phyloP scores from a whole-genome alignment of 2,329 filamentous ascomycete genomes.

The Xylaria sp. region DNA sequence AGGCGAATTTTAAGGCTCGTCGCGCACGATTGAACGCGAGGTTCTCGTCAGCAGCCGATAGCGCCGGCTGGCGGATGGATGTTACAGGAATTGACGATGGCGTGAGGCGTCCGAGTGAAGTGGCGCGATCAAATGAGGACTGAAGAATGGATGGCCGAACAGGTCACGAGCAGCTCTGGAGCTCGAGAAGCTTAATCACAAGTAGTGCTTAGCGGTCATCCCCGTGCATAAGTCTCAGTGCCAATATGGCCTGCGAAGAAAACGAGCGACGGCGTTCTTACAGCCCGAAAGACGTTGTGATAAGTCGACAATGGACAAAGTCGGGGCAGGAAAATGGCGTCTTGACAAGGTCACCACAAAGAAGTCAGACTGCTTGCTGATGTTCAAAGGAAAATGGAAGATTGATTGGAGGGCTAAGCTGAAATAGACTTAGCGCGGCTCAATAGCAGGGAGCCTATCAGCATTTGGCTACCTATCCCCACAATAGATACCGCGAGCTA shows the following conservation, averaged over 20 bases:
- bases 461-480: slow-evolving; percentile 6
- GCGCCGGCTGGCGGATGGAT: background rate
- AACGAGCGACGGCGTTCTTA: background rate
- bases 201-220: slow-evolving; percentile 23
- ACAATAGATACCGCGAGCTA: slow-evolving; percentile 6
- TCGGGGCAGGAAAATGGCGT: slow-evolving; percentile 19
- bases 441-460: slow-evolving; percentile 15
- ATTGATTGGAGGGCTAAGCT: slow-evolving; percentile 16
- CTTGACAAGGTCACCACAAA: slow-evolving; percentile 30
- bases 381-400: slow-evolving; percentile 23
- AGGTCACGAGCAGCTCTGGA: slow-evolving; percentile 34
- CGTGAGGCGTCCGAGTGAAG: background rate
- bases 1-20: background rate
- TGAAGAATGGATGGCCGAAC: slow-evolving; percentile 4
- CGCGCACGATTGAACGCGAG: background rate
- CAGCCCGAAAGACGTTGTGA: background rate
- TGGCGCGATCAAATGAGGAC: slow-evolving; percentile 18
- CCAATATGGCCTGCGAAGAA: background rate
- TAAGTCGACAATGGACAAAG: slow-evolving; percentile 3
- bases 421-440: slow-evolving; percentile 20
- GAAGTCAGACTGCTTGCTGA: slow-evolving; percentile 28
- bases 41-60: background rate
- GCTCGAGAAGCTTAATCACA: slow-evolving; percentile 35
- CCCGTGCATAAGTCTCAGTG: slow-evolving; percentile 27
- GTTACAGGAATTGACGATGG: background rate